phyloP scores from a whole-genome alignment of 345 rosid genomes.

The Adansonia digitata region DNA sequence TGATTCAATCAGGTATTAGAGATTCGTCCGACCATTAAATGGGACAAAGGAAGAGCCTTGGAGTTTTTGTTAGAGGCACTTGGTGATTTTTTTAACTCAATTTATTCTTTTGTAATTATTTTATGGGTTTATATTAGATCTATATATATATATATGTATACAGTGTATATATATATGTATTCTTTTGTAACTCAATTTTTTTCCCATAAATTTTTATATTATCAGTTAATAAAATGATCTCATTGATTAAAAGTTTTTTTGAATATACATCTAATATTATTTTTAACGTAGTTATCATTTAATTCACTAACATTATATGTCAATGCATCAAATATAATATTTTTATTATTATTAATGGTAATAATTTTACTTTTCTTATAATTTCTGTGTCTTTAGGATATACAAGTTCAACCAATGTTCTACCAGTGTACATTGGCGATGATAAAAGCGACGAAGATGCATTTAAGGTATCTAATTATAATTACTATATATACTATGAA shows the following conservation, averaged over 20 bases:
- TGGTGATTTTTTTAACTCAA: conserved; percentile 34
- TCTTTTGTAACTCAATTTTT: too few relatives aligned
- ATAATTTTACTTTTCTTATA: not conserved
- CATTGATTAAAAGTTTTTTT: too few relatives aligned
- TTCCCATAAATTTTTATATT: too few relatives aligned
- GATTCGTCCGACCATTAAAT: conserved; percentile 84
- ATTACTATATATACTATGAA: not conserved
- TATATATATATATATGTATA: too few relatives aligned
- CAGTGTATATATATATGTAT: too few relatives aligned
- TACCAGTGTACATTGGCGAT: conserved; percentile 88
- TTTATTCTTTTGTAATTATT: not conserved
- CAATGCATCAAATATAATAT: too few relatives aligned
- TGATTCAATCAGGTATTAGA: conserved; percentile 35
- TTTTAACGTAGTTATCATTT: too few relatives aligned
- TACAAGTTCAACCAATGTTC: conserved; percentile 53
- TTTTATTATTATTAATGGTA: not conserved
- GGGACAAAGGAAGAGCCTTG: conserved; percentile 97
- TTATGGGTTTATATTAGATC: too few relatives aligned
- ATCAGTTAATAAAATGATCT: too few relatives aligned
- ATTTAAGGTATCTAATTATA: conserved; percentile 49
- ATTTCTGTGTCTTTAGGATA: conserved; percentile 35
- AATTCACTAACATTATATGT: too few relatives aligned
- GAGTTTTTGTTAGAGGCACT: conserved; percentile 70
- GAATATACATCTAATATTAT: too few relatives aligned
- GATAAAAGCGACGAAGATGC: conserved; percentile 97